Evolutionary conservation across 2,329 filamentous ascomycete genomes (phyloP).

Genomic region (Calonectria hawksworthii): DNA sequence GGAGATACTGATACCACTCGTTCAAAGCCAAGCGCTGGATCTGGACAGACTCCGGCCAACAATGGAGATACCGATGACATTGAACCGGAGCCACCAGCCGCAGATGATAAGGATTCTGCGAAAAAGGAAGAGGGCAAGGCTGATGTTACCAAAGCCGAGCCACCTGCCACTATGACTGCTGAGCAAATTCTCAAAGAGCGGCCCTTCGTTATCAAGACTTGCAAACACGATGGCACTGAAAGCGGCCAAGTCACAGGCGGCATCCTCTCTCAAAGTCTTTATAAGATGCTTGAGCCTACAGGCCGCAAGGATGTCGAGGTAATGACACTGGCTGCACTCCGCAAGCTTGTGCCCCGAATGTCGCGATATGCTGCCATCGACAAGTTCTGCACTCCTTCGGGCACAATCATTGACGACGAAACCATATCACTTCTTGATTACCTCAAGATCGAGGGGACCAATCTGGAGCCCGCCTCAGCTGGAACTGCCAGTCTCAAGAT

Average conservation of each 20-base stretch:
- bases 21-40: too few species aligned
- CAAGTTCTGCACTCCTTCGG: neutral
- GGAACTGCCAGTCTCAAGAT: neutral
- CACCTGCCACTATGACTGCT: neutral
- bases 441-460: neutral
- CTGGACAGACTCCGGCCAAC: too few species aligned
- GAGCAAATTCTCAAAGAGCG: neutral
- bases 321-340: neutral
- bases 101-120: too few species aligned
- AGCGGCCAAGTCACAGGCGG: neutral
- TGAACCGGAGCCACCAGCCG: too few species aligned
- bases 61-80: too few species aligned
- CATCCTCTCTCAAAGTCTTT: neutral
- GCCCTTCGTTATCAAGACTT: neutral
- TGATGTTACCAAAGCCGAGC: neutral
- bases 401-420: neutral
- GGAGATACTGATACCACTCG: too few species aligned
- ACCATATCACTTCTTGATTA: neutral
- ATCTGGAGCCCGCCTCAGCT: neutral
- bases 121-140: neutral
- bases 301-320: neutral
- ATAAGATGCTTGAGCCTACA: neutral
- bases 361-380: neutral
- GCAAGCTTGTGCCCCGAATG: neutral
- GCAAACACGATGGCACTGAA: neutral